These are phyloP conservation scores for Mucor sp. DNA, from an alignment of 371 early-diverging fungal genomes.

Conservation along the genomic window DNA sequence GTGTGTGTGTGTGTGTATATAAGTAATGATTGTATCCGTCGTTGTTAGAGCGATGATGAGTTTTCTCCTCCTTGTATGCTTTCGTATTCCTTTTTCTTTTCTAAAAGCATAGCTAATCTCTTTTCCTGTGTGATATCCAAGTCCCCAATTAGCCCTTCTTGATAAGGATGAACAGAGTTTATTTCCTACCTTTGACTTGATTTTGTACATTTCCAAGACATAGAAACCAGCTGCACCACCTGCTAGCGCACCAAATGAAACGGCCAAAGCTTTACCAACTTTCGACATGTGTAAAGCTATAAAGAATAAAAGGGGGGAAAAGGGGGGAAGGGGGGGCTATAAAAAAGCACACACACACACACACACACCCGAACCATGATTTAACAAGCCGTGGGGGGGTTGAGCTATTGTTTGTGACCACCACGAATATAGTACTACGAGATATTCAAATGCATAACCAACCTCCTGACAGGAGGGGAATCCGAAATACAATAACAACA, in stretches of 20 bases:
- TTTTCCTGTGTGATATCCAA: constrained; percentile 28
- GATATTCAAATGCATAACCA: background rate
- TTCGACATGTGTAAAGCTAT: constrained; percentile 22
- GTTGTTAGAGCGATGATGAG: background rate
- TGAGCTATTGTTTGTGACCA: background rate
- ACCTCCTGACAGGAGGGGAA: background rate
- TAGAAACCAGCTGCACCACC: constrained; percentile 53
- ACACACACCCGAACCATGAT: background rate
- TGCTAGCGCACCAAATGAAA: constrained; percentile 48
- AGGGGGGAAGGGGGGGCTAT: background rate
- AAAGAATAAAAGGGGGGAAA: background rate
- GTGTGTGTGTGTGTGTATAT: background rate
- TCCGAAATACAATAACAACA: background rate
- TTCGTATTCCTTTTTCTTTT: constrained; percentile 41
- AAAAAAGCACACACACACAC: too few relatives aligned
- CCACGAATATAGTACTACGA: background rate
- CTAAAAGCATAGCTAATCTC: constrained; percentile 39
- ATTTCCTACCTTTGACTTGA: constrained; percentile 38
- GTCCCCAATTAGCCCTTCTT: background rate
- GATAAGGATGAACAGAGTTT: background rate
- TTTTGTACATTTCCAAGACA: constrained; percentile 50
- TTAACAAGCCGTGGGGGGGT: background rate
- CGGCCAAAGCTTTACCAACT: constrained; percentile 38
- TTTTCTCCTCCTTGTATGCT: background rate
- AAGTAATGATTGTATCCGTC: background rate